Base-by-base conservation (phyloP, 1,284 basidiomycete species). In the Boletus nobilissimus region DNA sequence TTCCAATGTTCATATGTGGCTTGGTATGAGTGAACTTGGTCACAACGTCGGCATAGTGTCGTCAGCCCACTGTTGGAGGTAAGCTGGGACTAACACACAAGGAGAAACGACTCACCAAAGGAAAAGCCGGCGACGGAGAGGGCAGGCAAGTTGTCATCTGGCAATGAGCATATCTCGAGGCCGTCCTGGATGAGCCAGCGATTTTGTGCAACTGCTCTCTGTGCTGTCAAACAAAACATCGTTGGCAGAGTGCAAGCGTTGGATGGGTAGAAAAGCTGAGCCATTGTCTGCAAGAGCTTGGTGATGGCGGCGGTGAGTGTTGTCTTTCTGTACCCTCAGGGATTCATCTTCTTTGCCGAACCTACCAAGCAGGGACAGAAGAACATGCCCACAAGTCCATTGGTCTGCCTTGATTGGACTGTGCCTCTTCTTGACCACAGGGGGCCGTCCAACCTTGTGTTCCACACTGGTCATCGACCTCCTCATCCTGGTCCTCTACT, bases 1-100 rank as follows among this genome's bases (percentile, higher is more conserved):
- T 98, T 82, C 97, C 97, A 85, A 98, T 97, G 90, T 98, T 99
- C 95, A 99, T 96, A 87, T 98, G 97, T 54, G 97, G 97, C 88
- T 99, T 99, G 71, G 89, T 88, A 79, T 97, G 94, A 79, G 93
- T 91, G 89, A 94, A 99, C 87, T 93, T 94, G 81, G 88, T 85
- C 69, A 89, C 88, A 64, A 91, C 90, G 82, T 98, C 97, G 73
- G 95, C 95, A 87, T 96, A 96, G 48, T 92, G 90, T 84, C 94
- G 91, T 69, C 83, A 78, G 19, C 71, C 68, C 32, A 36, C 74
- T 76, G 19, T 5, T 46, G 38, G 34, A 34, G 64, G 36, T 66
- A 24, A 78, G 74, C n/a, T 79, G 26, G 80, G 76, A 75, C 1
- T 26, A 13, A 29, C 48, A 57, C 2, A 18, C 2, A 5, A 57